phyloP scores from a whole-genome alignment of 805 yeast species.

The Maudiozyma saulgeensis region DNA sequence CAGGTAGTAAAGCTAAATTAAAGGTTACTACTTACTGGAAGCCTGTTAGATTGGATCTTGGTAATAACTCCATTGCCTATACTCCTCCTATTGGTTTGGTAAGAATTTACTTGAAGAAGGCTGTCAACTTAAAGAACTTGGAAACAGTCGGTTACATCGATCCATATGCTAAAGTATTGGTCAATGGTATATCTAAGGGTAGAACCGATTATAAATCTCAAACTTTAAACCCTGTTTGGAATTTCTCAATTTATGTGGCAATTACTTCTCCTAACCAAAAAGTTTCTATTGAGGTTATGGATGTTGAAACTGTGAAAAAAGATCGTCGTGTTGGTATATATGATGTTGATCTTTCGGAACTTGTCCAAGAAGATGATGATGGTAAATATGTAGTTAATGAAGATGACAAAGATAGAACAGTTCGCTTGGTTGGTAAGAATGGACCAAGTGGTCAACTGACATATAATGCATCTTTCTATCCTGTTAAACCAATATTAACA shows the following conservation, averaged over 20 bases:
- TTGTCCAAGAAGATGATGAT: conserved; percentile 51
- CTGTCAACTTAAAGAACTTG: conserved; percentile 68
- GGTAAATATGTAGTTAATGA: conserved; percentile 54
- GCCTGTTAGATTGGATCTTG: conserved; percentile 66
- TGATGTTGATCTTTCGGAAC: conserved; percentile 54
- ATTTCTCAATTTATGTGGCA: conserved; percentile 73
- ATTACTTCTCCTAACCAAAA: conserved; percentile 76
- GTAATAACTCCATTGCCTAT: conserved; percentile 67
- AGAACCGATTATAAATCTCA: conserved; percentile 64
- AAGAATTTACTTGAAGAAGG: conserved; percentile 61
- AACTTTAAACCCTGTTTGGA: conserved; percentile 73
- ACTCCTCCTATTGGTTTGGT: conserved; percentile 92
- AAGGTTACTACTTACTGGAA: conserved; percentile 70
- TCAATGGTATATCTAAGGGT: conserved; percentile 66
- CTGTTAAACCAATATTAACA: conserved; percentile 67
- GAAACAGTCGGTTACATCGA: conserved; percentile 87
- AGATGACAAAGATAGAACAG: conserved; percentile 47
- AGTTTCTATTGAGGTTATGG: conserved; percentile 84
- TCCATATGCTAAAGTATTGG: conserved; percentile 75
- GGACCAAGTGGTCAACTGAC: conserved; percentile 78
- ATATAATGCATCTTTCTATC: conserved; percentile 75
- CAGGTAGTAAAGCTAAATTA: conserved; percentile 62
- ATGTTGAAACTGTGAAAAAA: conserved; percentile 64
- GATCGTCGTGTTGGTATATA: conserved; percentile 86
- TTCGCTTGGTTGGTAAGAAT: conserved; percentile 59